Evolutionary conservation across 768 basidiomycete species (phyloP), one percentile per base, ranked within the genome.

Genomic region (Panaeolus papilionaceus): DNA sequence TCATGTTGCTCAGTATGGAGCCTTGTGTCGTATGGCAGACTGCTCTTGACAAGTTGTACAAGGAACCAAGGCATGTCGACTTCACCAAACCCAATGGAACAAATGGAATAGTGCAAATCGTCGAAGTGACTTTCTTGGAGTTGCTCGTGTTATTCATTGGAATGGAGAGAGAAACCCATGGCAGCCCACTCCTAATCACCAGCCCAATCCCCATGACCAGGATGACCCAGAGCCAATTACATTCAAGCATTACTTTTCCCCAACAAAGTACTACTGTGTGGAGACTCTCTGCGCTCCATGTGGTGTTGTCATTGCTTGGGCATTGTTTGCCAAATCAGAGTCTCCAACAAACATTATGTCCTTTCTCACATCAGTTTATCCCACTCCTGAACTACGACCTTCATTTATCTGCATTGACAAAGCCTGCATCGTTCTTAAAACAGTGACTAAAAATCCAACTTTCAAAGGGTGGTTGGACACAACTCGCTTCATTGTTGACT

Each of bases 391-490:
- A 38, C 63, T 51, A 38, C 45, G 71, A 0, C 74, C 76, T 61
- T 39, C 26, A 33, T 77, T 75, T 67, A 66, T 77, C 26, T 71
- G 71, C 49, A 75, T 75, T 66, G 74, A 75, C 67, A 75, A 77
- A 70, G 76, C 71, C n/a, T n/a, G n/a, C n/a, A n/a, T n/a, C n/a
- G n/a, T n/a, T n/a, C n/a, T n/a, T n/a, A n/a, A n/a, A n/a, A n/a
- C n/a, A n/a, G n/a, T n/a, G n/a, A n/a, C n/a, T n/a, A n/a, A n/a
- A n/a, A n/a, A n/a, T n/a, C n/a, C n/a, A n/a, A n/a, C n/a, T n/a
- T n/a, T n/a, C n/a, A n/a, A n/a, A n/a, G n/a, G n/a, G n/a, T n/a
- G n/a, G n/a, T n/a, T n/a, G n/a, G n/a, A n/a, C n/a, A n/a, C n/a
- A n/a, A n/a, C n/a, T n/a, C n/a, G n/a, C n/a, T n/a, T n/a, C n/a